Percentiles rank a stretch among this genome's conserved stretches.
Evolutionary conservation across 106 monocot genomes (phyloP).

Genomic region (Allium cepa): DNA sequence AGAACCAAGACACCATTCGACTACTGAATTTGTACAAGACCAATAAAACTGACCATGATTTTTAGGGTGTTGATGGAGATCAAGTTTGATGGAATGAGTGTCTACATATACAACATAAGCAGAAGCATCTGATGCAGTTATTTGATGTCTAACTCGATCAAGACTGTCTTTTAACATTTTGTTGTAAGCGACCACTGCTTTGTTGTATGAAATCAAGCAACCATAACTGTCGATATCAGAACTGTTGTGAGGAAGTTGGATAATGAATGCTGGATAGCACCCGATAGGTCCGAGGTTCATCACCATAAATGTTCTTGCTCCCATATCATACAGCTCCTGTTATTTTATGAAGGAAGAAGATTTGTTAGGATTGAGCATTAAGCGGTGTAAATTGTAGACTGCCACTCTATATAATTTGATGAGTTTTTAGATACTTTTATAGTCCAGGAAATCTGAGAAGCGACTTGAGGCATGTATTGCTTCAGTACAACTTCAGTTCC

Average conservation of each 20-base stretch:
- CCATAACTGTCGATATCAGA: slow-evolving; percentile 49
- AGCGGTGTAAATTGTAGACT: background rate
- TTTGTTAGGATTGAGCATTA: no score
- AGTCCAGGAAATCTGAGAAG: slow-evolving; percentile 47
- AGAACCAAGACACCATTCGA: no score
- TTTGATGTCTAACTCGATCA: slow-evolving; percentile 9
- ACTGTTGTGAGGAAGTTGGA: slow-evolving; percentile 26
- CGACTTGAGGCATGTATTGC: slow-evolving; percentile 61
- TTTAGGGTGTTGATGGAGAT: slow-evolving; percentile 48
- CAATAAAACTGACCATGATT: slow-evolving; percentile 22
- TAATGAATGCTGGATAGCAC: slow-evolving; percentile 69
- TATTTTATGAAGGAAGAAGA: background rate
- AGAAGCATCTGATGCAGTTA: slow-evolving; percentile 1
- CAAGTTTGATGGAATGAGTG: slow-evolving; percentile 53
- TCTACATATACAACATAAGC: slow-evolving; percentile 61
- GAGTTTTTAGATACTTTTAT: slow-evolving; percentile 32
- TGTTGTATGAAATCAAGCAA: slow-evolving; percentile 70
- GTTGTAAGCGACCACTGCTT: slow-evolving; percentile 64
- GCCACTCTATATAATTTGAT: background rate
- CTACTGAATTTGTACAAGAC: no score
- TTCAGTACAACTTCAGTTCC: slow-evolving; percentile 30
- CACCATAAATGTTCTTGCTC: slow-evolving; percentile 66
- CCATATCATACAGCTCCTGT: slow-evolving; percentile 63
- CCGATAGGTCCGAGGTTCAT: slow-evolving; percentile 78
- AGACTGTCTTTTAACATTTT: slow-evolving; percentile 35